phyloP scores from a whole-genome alignment of 331 rosid genomes.

The Quercus lobata region DNA sequence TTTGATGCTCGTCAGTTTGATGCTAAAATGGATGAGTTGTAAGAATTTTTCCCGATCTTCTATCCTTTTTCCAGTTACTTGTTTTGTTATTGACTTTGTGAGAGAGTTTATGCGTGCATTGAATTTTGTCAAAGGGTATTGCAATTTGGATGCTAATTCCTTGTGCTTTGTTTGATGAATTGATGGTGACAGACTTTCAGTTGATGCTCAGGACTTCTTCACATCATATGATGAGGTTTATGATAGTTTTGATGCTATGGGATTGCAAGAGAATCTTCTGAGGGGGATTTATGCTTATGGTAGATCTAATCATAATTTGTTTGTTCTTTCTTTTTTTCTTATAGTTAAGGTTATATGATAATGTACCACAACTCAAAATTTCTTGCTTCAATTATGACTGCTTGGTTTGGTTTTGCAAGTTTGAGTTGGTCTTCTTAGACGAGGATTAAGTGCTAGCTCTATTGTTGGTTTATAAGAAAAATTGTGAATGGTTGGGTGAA shows the following conservation, averaged over 20 bases:
- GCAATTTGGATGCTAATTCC: constrained; percentile 7
- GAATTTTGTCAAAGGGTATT: neutral
- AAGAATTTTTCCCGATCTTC: constrained; percentile 14
- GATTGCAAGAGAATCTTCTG: constrained; percentile 75
- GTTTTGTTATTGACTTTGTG: neutral
- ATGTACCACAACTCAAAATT: neutral
- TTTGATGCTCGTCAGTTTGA: constrained; percentile 56
- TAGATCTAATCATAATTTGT: constrained; percentile 10
- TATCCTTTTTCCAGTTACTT: neutral
- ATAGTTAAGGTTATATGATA: neutral
- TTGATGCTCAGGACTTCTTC: constrained; percentile 69
- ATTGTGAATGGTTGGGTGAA: neutral
- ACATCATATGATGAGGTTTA: constrained; percentile 61
- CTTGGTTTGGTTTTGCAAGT: neutral
- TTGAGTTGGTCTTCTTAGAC: neutral
- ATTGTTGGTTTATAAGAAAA: neutral
- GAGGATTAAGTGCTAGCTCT: neutral
- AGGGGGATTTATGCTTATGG: constrained; percentile 84
- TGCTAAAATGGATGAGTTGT: constrained; percentile 58
- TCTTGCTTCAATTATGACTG: neutral
- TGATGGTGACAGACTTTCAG: constrained; percentile 40
- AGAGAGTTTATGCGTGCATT: neutral
- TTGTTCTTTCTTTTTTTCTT: neutral
- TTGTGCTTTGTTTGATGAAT: constrained; percentile 12
- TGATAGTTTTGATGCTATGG: constrained; percentile 76